Percentiles rank a stretch among this genome's conserved stretches.
Evolutionary conservation across 208 protist genomes (phyloP).

Genomic region (Trypanosoma melophagium): DNA sequence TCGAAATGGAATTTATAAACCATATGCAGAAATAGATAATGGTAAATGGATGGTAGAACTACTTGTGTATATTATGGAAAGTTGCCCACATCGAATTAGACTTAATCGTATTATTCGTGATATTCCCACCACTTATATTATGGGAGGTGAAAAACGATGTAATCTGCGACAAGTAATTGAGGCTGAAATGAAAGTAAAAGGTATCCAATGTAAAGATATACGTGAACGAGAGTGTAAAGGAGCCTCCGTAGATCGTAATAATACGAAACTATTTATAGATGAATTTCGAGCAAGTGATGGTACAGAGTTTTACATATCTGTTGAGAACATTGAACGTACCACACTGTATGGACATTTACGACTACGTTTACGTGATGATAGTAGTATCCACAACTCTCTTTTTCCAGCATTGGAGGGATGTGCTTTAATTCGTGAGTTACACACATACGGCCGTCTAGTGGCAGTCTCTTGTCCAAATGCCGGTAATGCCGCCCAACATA

Average conservation of each 20-base stretch:
- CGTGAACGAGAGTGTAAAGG: slow-evolving; percentile 93
- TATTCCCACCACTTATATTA: slow-evolving; percentile 98
- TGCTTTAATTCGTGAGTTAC: slow-evolving; percentile 98
- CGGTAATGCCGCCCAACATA: slow-evolving; percentile 94
- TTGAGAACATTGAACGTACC: slow-evolving; percentile 75
- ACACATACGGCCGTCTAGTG: slow-evolving; percentile 94
- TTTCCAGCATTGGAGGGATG: slow-evolving; percentile 90
- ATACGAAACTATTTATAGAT: slow-evolving; percentile 69
- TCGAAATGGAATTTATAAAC: slow-evolving; percentile 93
- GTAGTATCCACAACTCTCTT: slow-evolving; percentile 39
- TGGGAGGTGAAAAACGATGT: slow-evolving; percentile 95
- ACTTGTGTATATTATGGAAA: slow-evolving; percentile 93
- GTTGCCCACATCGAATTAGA: slow-evolving; percentile 98
- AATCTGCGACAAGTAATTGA: slow-evolving; percentile 98
- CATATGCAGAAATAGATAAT: slow-evolving; percentile 90
- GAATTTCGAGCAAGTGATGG: slow-evolving; percentile 79
- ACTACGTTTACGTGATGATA: slow-evolving; percentile 76
- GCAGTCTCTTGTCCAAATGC: slow-evolving; percentile 77
- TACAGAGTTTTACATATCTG: slow-evolving; percentile 84
- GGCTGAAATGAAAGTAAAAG: slow-evolving; percentile 90
- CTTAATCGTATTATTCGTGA: slow-evolving; percentile 99
- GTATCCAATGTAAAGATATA: slow-evolving; percentile 94
- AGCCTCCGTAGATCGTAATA: slow-evolving; percentile 49
- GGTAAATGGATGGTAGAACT: slow-evolving; percentile 91
- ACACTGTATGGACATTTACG: slow-evolving; percentile 89